Evolutionary conservation across 345 rosid genomes (phyloP).

Genomic region (Arabidopsis suecica): DNA sequence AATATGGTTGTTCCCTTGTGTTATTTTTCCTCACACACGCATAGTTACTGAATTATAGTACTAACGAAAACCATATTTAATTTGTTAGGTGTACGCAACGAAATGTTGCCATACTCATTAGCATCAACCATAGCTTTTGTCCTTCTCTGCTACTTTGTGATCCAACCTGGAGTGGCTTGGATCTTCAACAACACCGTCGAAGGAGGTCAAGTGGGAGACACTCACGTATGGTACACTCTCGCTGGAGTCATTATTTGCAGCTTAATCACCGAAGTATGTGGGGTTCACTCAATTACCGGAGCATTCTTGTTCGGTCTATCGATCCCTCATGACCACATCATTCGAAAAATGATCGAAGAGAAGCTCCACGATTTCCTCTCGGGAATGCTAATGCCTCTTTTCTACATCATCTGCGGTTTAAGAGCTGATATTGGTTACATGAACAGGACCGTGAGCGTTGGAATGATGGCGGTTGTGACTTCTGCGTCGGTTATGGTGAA

Average conservation of each 20-base stretch:
- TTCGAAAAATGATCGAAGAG: slow-evolving; percentile 44
- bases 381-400: slow-evolving; percentile 56
- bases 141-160: slow-evolving; percentile 41
- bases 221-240: slow-evolving; percentile 52
- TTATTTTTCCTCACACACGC: background rate
- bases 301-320: slow-evolving; percentile 71
- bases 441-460: background rate
- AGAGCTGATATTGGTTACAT: slow-evolving; percentile 40
- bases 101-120: background rate
- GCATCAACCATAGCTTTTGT: slow-evolving; percentile 43
- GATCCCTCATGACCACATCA: slow-evolving; percentile 53
- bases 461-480: slow-evolving; percentile 27
- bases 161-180: slow-evolving; percentile 56
- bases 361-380: slow-evolving; percentile 54
- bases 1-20: background rate
- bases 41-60: background rate
- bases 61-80: background rate
- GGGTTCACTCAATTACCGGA: slow-evolving; percentile 61
- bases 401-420: slow-evolving; percentile 54
- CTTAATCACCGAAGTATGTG: slow-evolving; percentile 56
- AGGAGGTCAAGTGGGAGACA: slow-evolving; percentile 46
- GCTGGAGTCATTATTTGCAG: slow-evolving; percentile 53
- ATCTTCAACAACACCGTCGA: slow-evolving; percentile 32
- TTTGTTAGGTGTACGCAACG: slow-evolving; percentile 13
- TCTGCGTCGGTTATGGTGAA: slow-evolving; percentile 44